Base-by-base conservation (phyloP, 148 eudicot species). In the Camellia japonica region DNA sequence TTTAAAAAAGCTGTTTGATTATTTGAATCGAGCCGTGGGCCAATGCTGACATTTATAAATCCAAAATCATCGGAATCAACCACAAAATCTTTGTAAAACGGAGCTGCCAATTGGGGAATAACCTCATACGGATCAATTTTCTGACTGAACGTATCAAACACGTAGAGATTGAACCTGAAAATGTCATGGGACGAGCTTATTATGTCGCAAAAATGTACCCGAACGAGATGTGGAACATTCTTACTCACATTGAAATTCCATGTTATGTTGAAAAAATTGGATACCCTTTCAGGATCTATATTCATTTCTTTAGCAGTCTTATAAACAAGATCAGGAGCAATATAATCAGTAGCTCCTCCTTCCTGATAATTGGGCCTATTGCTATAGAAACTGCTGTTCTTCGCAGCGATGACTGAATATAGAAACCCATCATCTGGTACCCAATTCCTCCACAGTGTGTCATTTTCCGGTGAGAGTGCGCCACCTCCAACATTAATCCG, bases 161-260 rank as follows among this genome's bases (percentile, higher is more conserved):
- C 60, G 56, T 12, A 85, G 43, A 89, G 47, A 49, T 78, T 84
- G 46, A 87, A 87, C 13, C 2, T 15, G 16, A 59, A 12, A 7
- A 7, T 0, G 0, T 41, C 38, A 1, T 2, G 0, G 0, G 12
- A 1, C 0, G 0, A 0, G n/a, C 76, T 74, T 16, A 78, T 6
- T 71, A 85, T 74, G 77, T 89, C 87, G 78, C 89, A 87, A 58
- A 89, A 85, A 75, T 89, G 89, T 44, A 78, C 52, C 30, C 91
- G 76, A 13, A 84, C 80, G 55, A 83, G 70, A 66, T 83, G 71
- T 20, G 1, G 49, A 0, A 51, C 43, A 1, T 44, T 74, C 54
- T 73, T 80, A 61, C 55, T 82, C 74, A 84, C 82, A 47, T 72
- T 74, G 75, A 89, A 89, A 66, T 59, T 12, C 90, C 91, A 89